These are phyloP conservation scores for Dillenia turbinata DNA, from an alignment of 164 flowering plant genomes.

Conservation along the genomic window DNA sequence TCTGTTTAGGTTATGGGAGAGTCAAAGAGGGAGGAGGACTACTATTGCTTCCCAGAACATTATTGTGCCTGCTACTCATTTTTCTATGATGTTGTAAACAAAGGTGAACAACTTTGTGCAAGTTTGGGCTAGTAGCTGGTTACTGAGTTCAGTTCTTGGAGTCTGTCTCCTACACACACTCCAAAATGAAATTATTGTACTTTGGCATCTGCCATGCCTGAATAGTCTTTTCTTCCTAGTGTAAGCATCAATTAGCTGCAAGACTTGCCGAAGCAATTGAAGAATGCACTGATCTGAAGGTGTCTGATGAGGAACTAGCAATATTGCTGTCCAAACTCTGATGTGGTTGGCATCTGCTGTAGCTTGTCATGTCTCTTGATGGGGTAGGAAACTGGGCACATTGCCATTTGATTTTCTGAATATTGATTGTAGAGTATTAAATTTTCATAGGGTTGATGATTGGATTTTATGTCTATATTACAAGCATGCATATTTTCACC, in stretches of 20 bases:
- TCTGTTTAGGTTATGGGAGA: conserved; percentile 73
- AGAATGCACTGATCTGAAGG: conserved; percentile 62
- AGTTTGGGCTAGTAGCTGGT: no score
- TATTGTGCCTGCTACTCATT: conserved; percentile 89
- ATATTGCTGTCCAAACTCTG: conserved; percentile 61
- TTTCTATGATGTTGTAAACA: conserved; percentile 78
- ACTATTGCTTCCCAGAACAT: conserved; percentile 72
- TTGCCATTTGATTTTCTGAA: no score
- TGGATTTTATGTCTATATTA: no score
- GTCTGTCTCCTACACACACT: no score
- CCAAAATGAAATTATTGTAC: no score
- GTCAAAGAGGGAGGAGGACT: conserved; percentile 81
- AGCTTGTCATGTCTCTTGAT: no score
- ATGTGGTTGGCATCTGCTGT: conserved; percentile 1
- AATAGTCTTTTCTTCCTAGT: conserved; percentile 30
- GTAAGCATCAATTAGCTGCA: conserved; percentile 98
- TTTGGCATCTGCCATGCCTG: no score
- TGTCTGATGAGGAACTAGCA: conserved; percentile 84
- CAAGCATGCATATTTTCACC: no score
- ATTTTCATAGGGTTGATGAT: no score
- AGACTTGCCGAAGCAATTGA: conserved; percentile 71
- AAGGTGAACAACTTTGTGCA: conserved; percentile 66
- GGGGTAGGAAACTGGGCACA: no score
- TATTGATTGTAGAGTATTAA: no score
- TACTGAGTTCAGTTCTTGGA: no score